Evolutionary conservation across 2,329 filamentous ascomycete species (phyloP).

Genomic region (Onygena corvina): DNA sequence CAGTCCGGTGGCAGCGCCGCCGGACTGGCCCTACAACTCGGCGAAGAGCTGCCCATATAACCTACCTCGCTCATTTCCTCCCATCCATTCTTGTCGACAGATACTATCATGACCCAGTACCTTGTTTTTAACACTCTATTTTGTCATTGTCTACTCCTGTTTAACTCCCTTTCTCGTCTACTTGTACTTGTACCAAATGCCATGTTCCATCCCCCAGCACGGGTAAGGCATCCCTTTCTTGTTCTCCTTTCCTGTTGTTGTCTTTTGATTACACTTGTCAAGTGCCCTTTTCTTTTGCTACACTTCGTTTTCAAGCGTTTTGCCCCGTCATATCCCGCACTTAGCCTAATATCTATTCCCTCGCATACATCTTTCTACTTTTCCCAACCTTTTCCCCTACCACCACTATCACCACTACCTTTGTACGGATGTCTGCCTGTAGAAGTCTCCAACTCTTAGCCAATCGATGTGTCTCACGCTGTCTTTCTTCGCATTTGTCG

Average conservation of each 20-base stretch:
- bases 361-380: neutral
- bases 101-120: neutral
- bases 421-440: neutral
- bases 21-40: conserved; percentile 11
- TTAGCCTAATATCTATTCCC: neutral
- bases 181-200: neutral
- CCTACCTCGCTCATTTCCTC: neutral
- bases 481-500: neutral
- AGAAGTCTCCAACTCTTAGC: neutral
- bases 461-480: neutral
- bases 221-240: neutral
- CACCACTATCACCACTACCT: neutral
- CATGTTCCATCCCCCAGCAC: neutral
- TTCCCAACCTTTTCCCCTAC: neutral
- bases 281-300: too few species aligned
- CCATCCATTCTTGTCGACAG: neutral
- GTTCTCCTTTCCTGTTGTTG: neutral
- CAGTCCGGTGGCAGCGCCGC: conserved; percentile 3
- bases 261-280: neutral
- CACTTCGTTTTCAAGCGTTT: neutral
- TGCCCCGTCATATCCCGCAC: neutral
- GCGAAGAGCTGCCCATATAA: conserved; percentile 12
- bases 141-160: neutral
- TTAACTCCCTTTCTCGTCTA: neutral
- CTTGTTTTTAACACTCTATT: neutral